Percentiles rank a stretch among this genome's conserved stretches.
These are phyloP conservation scores for Wallemia ichthyophaga DNA, from an alignment of 1,284 basidiomycete genomes.

Conservation along the genomic window DNA sequence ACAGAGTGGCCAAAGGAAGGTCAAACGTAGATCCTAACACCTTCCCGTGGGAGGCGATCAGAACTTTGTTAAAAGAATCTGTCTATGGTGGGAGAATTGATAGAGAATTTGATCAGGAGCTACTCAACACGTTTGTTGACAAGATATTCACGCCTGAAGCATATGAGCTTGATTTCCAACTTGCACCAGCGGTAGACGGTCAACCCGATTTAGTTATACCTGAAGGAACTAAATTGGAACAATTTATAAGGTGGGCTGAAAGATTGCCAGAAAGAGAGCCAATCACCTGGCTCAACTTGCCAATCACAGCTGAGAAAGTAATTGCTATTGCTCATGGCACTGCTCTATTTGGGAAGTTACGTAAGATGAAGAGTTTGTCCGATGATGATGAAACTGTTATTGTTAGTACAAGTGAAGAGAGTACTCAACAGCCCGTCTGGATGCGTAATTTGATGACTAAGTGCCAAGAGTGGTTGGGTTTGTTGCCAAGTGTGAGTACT, in stretches of 20 bases:
- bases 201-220: conserved; percentile 36
- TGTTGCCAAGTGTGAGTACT: conserved; percentile 34
- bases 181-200: conserved; percentile 28
- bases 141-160: conserved; percentile 52
- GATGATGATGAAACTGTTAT: conserved; percentile 57
- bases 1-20: conserved; percentile 43
- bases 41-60: conserved; percentile 76
- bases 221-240: conserved; percentile 65
- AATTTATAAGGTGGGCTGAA: conserved; percentile 66
- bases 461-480: conserved; percentile 48
- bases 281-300: conserved; percentile 68
- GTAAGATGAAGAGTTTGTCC: conserved; percentile 65
- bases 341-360: conserved; percentile 45
- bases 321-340: conserved; percentile 74
- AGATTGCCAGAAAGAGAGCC: conserved; percentile 65
- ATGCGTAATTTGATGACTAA: conserved; percentile 54
- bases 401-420: conserved; percentile 21
- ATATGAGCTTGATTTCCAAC: conserved; percentile 69
- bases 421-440: conserved; percentile 58
- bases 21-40: conserved; percentile 64
- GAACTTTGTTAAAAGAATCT: conserved; percentile 69
- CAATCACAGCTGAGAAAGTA: conserved; percentile 61
- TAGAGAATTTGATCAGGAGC: conserved; percentile 70
- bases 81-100: conserved; percentile 81
- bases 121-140: conserved; percentile 73